phyloP scores from a whole-genome alignment of 352 stramenopile genomes.

The Phytophthora quininea region DNA sequence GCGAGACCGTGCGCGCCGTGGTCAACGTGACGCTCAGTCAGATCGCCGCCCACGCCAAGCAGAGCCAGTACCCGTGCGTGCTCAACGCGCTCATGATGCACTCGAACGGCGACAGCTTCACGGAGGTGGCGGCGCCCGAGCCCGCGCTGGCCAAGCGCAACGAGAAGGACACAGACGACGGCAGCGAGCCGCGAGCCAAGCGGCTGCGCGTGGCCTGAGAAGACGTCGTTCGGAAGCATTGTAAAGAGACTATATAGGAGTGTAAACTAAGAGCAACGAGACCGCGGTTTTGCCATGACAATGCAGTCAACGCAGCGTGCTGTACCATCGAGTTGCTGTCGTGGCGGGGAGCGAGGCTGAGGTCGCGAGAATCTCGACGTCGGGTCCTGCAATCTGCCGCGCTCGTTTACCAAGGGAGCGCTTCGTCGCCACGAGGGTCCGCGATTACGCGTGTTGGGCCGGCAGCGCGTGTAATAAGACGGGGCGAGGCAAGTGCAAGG shows the following conservation, averaged over 20 bases:
- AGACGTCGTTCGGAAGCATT: not conserved
- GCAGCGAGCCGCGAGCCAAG: conserved; percentile 29
- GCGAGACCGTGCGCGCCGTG: conserved; percentile 69
- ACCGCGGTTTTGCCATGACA: not conserved
- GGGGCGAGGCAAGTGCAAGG: conserved; percentile 24
- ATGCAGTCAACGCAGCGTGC: no score
- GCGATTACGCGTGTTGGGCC: conserved; percentile 28
- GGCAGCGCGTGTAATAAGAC: conserved; percentile 12
- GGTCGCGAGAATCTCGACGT: not conserved
- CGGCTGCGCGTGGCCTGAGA: conserved; percentile 34
- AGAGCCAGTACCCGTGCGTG: conserved; percentile 78
- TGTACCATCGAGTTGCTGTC: no score
- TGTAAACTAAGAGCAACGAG: conserved; percentile 42
- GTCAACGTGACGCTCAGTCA: conserved; percentile 84
- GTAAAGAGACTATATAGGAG: conserved; percentile 24
- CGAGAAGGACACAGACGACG: conserved; percentile 26
- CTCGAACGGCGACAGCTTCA: conserved; percentile 71
- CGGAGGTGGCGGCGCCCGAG: conserved; percentile 42
- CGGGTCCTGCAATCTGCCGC: conserved; percentile 15
- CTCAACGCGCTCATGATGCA: conserved; percentile 86
- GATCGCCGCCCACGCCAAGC: conserved; percentile 57
- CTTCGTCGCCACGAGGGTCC: conserved; percentile 14
- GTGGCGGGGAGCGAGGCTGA: no score
- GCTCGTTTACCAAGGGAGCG: conserved; percentile 8
- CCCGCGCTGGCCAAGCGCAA: conserved; percentile 47